Evolutionary conservation across 73 alveolate genomes (phyloP).

Genomic region (Tetrahymena thermophila): DNA sequence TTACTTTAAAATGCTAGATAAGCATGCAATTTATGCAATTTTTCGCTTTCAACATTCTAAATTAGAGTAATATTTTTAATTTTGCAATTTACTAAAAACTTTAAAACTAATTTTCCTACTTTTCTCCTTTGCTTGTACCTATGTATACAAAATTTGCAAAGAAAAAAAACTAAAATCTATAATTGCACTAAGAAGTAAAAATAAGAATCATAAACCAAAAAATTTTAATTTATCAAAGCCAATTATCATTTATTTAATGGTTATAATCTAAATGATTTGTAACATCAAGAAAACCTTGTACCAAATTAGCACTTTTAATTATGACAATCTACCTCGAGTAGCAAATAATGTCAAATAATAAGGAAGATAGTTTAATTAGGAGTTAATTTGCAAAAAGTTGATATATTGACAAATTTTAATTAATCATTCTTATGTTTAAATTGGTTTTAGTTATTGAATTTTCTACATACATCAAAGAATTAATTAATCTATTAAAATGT

Average conservation of each 20-base stretch:
- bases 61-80: background rate
- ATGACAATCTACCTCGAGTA: too few relatives aligned
- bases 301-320: too few relatives aligned
- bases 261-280: too few relatives aligned
- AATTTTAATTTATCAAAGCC: background rate
- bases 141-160: background rate
- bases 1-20: background rate
- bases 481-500: too few relatives aligned
- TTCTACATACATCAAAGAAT: too few relatives aligned
- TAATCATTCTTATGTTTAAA: too few relatives aligned
- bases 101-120: background rate
- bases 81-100: background rate
- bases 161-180: background rate
- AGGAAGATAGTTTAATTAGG: too few relatives aligned
- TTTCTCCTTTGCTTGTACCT: background rate
- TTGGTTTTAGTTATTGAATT: too few relatives aligned
- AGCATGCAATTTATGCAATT: background rate
- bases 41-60: background rate
- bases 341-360: too few relatives aligned
- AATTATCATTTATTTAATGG: background rate
- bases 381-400: too few relatives aligned
- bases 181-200: background rate
- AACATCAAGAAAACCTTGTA: too few relatives aligned
- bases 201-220: background rate
- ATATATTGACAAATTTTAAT: too few relatives aligned